Evolutionary conservation across 495 filamentous ascomycete genomes (phyloP), one percentile per base, ranked within the genome.

Genomic region (Podospora pseudopauciseta): DNA sequence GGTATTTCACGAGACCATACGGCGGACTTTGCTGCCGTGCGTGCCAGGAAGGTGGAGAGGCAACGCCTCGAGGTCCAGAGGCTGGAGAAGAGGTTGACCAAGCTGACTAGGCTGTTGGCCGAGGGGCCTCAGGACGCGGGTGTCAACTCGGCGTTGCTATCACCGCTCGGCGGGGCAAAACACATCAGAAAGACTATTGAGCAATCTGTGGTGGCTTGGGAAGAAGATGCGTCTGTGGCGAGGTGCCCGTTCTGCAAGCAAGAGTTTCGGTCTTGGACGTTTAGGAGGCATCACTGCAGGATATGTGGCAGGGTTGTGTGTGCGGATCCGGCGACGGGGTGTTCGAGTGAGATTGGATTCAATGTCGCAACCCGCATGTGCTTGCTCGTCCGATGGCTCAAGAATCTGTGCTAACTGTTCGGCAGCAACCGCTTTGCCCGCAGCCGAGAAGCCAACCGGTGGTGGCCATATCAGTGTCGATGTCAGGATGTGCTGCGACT

Each of bases 191-290:
- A 95, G 77, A 73, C 84, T 16, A 79, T 98, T 9, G 95, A 99
- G 78, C 96, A 99, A 73, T 92, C 90, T 0, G 86, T 99, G 18
- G 92, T 98, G 19, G 90, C 89, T 16, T 99, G 95, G 95, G 91
- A 99, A 76, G 95, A 98, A 60, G 96, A 98, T 79, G 84, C 89
- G 0, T 86, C 80, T 58, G 93, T 99, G 23, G 64, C 83, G 4
- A 87, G 87, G 60, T 99, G 95, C 70, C 96, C 95, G 3, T 95
- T 96, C 72, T 99, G 95, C 72, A 90, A 93, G 72, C 95, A 98
- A 72, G 92, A 96, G 64, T 99, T 99, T 78, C 87, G 92, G 1
- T 88, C 86, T 28, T 97, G 96, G 82, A 87, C 91, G 1, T 94
- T 96, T 71, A 86, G 95, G 74, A 85, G 95, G 66, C 96, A 98